These are phyloP conservation scores for Diaporthe citri DNA, from an alignment of 2,329 filamentous ascomycete species.

Conservation along the genomic window DNA sequence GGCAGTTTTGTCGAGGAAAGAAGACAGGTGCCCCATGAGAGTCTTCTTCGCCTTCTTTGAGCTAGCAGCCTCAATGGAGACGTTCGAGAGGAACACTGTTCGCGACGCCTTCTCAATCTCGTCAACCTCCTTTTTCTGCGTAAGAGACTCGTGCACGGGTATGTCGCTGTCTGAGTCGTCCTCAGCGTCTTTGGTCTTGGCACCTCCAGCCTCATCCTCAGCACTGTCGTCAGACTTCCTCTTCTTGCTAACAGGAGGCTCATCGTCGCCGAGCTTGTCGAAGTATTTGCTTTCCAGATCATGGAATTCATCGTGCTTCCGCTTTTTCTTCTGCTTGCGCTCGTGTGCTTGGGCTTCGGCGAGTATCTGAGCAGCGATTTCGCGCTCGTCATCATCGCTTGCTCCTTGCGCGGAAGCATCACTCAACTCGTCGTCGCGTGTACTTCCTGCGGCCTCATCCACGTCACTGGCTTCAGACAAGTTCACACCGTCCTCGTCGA, in stretches of 20 bases:
- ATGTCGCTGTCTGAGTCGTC: slow-evolving; percentile 55
- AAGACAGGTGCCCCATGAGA: slow-evolving; percentile 81
- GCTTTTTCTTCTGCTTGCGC: slow-evolving; percentile 72
- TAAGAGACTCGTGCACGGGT: slow-evolving; percentile 70
- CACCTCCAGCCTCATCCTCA: slow-evolving; percentile 61
- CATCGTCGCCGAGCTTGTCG: slow-evolving; percentile 71
- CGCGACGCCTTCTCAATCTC: slow-evolving; percentile 88
- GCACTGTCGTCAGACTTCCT: slow-evolving; percentile 55
- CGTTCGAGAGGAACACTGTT: slow-evolving; percentile 94
- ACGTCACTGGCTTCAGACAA: slow-evolving; percentile 57
- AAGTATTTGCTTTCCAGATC: slow-evolving; percentile 80
- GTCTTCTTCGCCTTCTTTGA: slow-evolving; percentile 85
- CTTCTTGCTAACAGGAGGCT: slow-evolving; percentile 65
- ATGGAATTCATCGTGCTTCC: slow-evolving; percentile 73
- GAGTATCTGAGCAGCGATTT: slow-evolving; percentile 51
- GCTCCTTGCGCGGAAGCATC: slow-evolving; percentile 46
- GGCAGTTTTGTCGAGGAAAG: slow-evolving; percentile 72
- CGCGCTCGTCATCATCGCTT: slow-evolving; percentile 47
- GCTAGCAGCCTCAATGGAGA: slow-evolving; percentile 84
- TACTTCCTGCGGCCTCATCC: slow-evolving; percentile 55
- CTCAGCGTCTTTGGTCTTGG: slow-evolving; percentile 53
- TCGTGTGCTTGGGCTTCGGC: slow-evolving; percentile 55
- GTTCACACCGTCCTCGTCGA: slow-evolving; percentile 45
- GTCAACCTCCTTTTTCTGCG: slow-evolving; percentile 63
- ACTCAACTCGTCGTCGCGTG: slow-evolving; percentile 53